Evolutionary conservation across 1,284 basidiomycete species (phyloP), one percentile per base, ranked within the genome.

Genomic region (Neonothopanus nambi): DNA sequence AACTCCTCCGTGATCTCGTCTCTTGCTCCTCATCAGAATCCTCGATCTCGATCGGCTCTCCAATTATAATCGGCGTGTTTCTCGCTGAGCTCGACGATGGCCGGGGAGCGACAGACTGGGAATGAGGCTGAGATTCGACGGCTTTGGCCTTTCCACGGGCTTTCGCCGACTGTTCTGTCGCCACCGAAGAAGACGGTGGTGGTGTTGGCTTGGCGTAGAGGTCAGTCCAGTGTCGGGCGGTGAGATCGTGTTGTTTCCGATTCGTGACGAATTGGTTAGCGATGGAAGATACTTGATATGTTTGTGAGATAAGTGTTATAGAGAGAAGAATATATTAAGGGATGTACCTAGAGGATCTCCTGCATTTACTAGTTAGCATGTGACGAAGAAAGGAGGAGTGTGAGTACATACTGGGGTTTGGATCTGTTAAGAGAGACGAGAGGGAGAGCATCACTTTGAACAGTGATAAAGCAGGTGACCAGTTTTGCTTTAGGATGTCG

Each of bases 401-500:
- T 52, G 38, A 56, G 30, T 15, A 75, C 87, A 58, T 67, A 92
- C 90, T 81, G 1, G 93, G 92, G 71, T 95, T 95, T 0, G 93
- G 93, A 62, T 95, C 92, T 8, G 91, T 93, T 43, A 95, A 75
- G 3, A 95, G 80, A 0, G 91, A 93, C 0, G 90, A 93, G 4
- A 95, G 79, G 15, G 91, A 93, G 13, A 95, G 80, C 68, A 95
- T 85, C 64, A 95, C 89, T 75, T 95, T 95, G 78, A 91, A 94
- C 38, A 95, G 75, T 1, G 92, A 94, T 28, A 95, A 73, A 0
- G 93, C 93, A 2, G 93, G 93, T 0, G 91, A 93, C 93, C 93
- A 95, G 61, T 91, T 89, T 62, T 84, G 80, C 72, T 95, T 94
- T 57, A 95, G 79, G 44, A 94, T 89, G 69, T 95, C 86, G 59